These are phyloP conservation scores for Chlorella variabilis DNA, from an alignment of 163 green algal species.

Conservation along the genomic window DNA sequence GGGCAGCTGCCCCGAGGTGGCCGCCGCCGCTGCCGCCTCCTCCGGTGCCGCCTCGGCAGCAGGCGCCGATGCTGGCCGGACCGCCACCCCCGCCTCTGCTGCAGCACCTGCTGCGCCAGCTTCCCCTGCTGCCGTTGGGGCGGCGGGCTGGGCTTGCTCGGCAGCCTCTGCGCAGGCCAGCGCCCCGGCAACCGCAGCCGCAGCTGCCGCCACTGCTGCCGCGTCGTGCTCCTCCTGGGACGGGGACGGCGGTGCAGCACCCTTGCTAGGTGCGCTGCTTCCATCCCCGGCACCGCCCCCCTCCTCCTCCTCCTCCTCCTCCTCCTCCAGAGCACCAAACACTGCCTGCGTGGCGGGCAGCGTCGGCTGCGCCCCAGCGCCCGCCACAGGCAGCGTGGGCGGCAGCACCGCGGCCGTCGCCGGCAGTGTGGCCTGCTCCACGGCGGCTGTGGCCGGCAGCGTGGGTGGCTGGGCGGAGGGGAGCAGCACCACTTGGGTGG, in stretches of 20 bases:
- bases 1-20: no score
- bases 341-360: not conserved
- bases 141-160: no score
- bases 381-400: not conserved
- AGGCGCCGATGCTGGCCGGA: no score
- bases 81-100: no score
- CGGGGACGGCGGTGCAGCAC: not conserved
- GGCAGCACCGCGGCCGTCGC: not conserved
- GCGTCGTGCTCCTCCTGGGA: not conserved
- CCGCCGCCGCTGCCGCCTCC: no score
- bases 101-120: no score
- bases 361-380: not conserved
- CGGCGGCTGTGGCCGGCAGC: not conserved
- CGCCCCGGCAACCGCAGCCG: not conserved
- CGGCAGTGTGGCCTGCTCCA: not conserved
- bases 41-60: no score
- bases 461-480: not conserved
- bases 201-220: not conserved
- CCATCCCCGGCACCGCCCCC: not conserved
- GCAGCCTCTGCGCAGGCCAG: not conserved
- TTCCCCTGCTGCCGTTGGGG: no score
- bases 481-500: not conserved
- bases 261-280: not conserved
- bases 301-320: not conserved
- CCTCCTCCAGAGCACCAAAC: not conserved